Evolutionary conservation across 1,139 yeast species (phyloP), one percentile per base, ranked within the genome.

Genomic region (Candida dubliniensis): DNA sequence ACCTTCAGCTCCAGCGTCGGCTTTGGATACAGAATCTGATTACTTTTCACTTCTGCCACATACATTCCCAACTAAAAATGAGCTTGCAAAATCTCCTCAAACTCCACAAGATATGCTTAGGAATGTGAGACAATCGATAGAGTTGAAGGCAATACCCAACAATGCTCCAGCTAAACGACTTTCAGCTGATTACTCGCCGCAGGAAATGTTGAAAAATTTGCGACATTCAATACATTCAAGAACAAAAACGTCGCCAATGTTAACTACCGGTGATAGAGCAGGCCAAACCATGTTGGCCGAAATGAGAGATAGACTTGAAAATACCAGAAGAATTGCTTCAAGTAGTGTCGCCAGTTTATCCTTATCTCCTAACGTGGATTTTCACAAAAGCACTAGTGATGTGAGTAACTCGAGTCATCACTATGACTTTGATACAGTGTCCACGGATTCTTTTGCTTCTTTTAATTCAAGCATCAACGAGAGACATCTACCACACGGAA

Each of bases 291-390:
- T 52, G 24, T 49, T 66, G 14, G 53, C 52, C 37, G 66, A 57
- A 34, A 58, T 66, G 32, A 50, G 69, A 44, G 65, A 61, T 27
- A 57, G 67, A 33, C 60, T 66, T 14, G 66, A 64, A 38, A 46
- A 43, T 18, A 41, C 45, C 13, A 36, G 45, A 43, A 50, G 37
- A 30, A 35, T 36, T 8, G 46, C 49, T 8, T 42, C 49, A 8
- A 37, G 31, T 36, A 48, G 46, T 23, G 30, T 39, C 31, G 36
- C 36, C 2, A 46, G 38, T 38, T 36, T 44, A 29, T 14, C 31
- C 7, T 13, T 38, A 11, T 31, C 39, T 14, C 42, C 49, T 8
- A 30, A 13, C 24, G 18, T 24, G n/a, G 46, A 43, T 13, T 46
- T 53, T 18, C 35, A 47, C 4, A 48, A 45, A 36, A 37, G 45